These are phyloP conservation scores for Quercus berberidifolia DNA, from an alignment of 306 rosid species.

Conservation along the genomic window DNA sequence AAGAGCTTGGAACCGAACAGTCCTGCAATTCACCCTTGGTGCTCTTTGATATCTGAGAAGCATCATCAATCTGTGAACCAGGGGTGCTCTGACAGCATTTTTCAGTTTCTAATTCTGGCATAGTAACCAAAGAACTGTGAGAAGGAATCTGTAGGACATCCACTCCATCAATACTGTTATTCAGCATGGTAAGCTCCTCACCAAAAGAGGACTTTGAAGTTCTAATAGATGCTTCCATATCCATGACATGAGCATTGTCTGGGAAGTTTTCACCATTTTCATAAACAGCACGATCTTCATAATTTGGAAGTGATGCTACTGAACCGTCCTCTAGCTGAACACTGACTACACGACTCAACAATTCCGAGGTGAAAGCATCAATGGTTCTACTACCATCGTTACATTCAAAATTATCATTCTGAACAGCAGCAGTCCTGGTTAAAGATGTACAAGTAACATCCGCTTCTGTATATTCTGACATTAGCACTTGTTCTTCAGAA, in stretches of 20 bases:
- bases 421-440: slow-evolving; percentile 24
- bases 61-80: slow-evolving; percentile 32
- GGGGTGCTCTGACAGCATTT: slow-evolving; percentile 15
- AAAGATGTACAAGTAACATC: slow-evolving; percentile 35
- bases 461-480: slow-evolving; percentile 34
- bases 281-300: slow-evolving; percentile 26
- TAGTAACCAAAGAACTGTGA: slow-evolving; percentile 32
- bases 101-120: slow-evolving; percentile 47
- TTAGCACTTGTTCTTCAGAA: slow-evolving; percentile 28
- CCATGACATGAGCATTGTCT: slow-evolving; percentile 28
- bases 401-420: slow-evolving; percentile 41
- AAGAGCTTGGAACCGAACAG: slow-evolving; percentile 28
- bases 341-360: slow-evolving; percentile 19
- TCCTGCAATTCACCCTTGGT: slow-evolving; percentile 39
- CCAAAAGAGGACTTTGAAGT: slow-evolving; percentile 34
- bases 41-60: slow-evolving; percentile 39
- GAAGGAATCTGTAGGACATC: slow-evolving; percentile 30
- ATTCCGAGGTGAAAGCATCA: slow-evolving; percentile 43
- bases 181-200: slow-evolving; percentile 36
- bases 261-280: slow-evolving; percentile 37
- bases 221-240: slow-evolving; percentile 33
- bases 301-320: slow-evolving; percentile 24
- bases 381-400: slow-evolving; percentile 22
- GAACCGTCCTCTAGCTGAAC: slow-evolving; percentile 31
- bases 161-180: slow-evolving; percentile 22